Conservation (phyloP, 2,329 filamentous ascomycete species). For the Colletotrichum brevisporum region DNA sequence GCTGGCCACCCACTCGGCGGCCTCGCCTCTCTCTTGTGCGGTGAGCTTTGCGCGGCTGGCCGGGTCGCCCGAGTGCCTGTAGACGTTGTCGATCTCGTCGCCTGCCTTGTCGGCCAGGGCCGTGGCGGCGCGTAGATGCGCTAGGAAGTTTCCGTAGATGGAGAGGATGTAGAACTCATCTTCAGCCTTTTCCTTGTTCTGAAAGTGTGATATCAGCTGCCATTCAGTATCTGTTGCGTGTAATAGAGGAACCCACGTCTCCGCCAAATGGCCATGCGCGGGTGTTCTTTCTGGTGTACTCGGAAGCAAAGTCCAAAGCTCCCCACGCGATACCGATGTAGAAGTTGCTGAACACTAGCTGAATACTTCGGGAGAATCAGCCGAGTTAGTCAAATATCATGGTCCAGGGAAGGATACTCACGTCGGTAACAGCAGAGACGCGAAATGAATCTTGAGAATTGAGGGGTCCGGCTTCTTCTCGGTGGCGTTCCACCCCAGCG, state of each 20-base stretch:
- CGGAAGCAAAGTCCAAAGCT: constrained; percentile 66
- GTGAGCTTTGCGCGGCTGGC: constrained; percentile 60
- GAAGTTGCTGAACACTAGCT: constrained; percentile 77
- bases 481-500: constrained; percentile 70
- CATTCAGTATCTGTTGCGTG: background rate
- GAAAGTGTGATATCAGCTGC: accelerated
- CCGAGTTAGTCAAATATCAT: accelerated
- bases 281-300: constrained; percentile 70
- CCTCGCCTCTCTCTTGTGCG: constrained; percentile 67
- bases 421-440: constrained; percentile 71
- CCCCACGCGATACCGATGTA: constrained; percentile 75
- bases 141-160: constrained; percentile 74
- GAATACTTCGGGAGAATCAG: constrained; percentile 59
- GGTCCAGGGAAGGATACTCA: constrained; percentile 45
- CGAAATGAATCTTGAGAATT: constrained; percentile 67
- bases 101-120: constrained; percentile 71
- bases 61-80: constrained; percentile 53
- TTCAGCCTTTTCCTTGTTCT: constrained; percentile 68
- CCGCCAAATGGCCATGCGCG: constrained; percentile 76
- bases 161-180: constrained; percentile 78
- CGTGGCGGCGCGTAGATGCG: constrained; percentile 72
- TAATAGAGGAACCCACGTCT: constrained; percentile 57
- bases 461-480: constrained; percentile 65
- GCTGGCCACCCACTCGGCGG: constrained; percentile 74
- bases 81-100: constrained; percentile 61